phyloP scores from a whole-genome alignment of 352 stramenopile species.

The Phytophthora parvispora region DNA sequence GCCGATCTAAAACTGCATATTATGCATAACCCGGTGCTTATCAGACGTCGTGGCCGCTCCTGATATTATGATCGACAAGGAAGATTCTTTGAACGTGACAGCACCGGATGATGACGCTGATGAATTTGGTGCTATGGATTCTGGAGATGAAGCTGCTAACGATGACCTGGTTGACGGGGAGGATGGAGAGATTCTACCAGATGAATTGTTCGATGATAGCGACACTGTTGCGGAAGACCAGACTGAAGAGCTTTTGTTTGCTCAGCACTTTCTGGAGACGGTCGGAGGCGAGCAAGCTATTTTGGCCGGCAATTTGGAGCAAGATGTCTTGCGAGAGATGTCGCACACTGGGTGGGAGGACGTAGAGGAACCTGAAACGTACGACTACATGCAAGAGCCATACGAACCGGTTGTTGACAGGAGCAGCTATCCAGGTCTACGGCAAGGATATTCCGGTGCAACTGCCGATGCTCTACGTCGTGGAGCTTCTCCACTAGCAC shows the following conservation, averaged over 20 bases:
- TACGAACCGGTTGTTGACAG: constrained; percentile 9
- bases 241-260: constrained; percentile 11
- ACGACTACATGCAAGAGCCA: background rate
- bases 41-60: too few species aligned
- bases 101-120: background rate
- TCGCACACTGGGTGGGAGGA: constrained; percentile 5
- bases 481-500: constrained; percentile 7
- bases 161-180: too few species aligned
- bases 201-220: too few species aligned
- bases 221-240: too few species aligned
- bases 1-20: constrained; percentile 17
- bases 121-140: constrained; percentile 12
- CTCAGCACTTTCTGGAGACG: constrained; percentile 4
- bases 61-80: constrained; percentile 11
- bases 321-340: constrained; percentile 10
- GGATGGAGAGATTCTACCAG: too few species aligned
- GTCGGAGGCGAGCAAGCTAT: constrained; percentile 19
- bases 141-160: constrained; percentile 18
- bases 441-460: constrained; percentile 4
- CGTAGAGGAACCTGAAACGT: constrained; percentile 6
- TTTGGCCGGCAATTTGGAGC: constrained; percentile 14
- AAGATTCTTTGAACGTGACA: constrained; percentile 11
- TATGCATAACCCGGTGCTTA: too few species aligned
- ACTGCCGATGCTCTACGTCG: background rate
- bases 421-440: constrained; percentile 3